Conservation (phyloP, 805 yeast species). For the Wickerhamomyces ciferrii region DNA sequence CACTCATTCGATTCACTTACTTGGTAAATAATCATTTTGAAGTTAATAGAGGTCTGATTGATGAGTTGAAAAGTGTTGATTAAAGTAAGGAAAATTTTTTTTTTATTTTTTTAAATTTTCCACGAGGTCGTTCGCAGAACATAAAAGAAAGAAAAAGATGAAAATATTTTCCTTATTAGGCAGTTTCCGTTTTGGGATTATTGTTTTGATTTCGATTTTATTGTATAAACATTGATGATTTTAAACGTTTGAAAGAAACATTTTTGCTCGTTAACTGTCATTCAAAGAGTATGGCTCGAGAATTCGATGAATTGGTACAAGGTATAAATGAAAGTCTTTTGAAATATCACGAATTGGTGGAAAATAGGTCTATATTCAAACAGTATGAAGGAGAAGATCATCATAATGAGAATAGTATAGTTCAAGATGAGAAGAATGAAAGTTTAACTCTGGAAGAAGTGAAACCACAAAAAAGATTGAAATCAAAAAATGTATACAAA, state of each 20-base stretch:
- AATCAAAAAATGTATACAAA: not conserved
- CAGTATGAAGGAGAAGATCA: not conserved
- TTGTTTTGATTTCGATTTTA: constrained; percentile 2
- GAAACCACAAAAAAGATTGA: not conserved
- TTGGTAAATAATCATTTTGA: not conserved
- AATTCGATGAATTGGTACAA: not conserved
- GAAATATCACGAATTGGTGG: not conserved
- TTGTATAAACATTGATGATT: no score
- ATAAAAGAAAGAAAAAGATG: not conserved
- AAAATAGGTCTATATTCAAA: not conserved
- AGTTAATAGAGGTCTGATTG: not conserved
- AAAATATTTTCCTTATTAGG: no score
- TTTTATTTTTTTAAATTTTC: constrained; percentile 4
- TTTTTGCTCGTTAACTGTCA: no score
- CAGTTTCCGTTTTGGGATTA: not conserved
- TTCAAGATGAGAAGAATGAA: not conserved
- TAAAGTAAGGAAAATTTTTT: constrained; percentile 5
- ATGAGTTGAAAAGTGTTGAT: not conserved
- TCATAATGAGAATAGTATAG: no score
- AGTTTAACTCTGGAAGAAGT: not conserved
- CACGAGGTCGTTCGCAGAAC: not conserved
- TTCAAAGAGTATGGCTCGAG: not conserved
- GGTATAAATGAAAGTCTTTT: not conserved
- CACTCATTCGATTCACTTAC: not conserved
- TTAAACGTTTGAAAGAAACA: no score